Evolutionary conservation across 2,329 filamentous ascomycete genomes (phyloP), one percentile per base, ranked within the genome.

Genomic region (Zymoseptoria tritici): DNA sequence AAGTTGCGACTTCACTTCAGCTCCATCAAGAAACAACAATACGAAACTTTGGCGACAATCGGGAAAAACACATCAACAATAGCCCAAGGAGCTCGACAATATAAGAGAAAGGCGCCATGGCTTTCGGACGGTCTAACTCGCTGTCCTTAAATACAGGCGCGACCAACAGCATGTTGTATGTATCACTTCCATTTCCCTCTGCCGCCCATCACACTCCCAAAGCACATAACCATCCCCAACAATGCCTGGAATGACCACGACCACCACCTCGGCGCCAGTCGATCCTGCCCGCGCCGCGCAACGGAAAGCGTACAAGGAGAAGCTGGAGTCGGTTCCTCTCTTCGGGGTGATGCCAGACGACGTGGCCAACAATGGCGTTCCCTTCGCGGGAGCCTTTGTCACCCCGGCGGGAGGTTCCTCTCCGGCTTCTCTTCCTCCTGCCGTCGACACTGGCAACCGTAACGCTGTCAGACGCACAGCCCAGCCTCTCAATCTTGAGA

Each of bases 141-240:
- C 73, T 84, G 68, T 80, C 77, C 60, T 78, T 84, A 67, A 84
- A 83, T 67, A 84, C 82, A 20, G 77, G 77, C 62, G 73, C 75
- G 22, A 72, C 73, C 55, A 78, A 78, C 69, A 66, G 64, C 58
- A 62, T 72, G 26, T 73, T 73, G 71, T 73, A 67, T 62, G 72
- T 70, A 21, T 49, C 16, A 46, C 5, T 46, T n/a, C 36, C 36
- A 46, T 46, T 46, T 16, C 36, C 36, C 16, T 16, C 36, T 53
- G 36, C 51, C 22, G 16, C 52, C 22, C 26, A 55, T 22, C 53
- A 51, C 58, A 56, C 49, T 36, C 49, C 29, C 21, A 51, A 52
- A 49, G 16, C 52, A 58, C 42, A 21, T 29, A 42, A 19, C 24
- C n/a, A 16, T 11, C 46, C n/a, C 49, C 21, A 22, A 16, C 49